phyloP scores from a whole-genome alignment of 2,329 filamentous ascomycete genomes.

The Simplicillium aogashimaense region DNA sequence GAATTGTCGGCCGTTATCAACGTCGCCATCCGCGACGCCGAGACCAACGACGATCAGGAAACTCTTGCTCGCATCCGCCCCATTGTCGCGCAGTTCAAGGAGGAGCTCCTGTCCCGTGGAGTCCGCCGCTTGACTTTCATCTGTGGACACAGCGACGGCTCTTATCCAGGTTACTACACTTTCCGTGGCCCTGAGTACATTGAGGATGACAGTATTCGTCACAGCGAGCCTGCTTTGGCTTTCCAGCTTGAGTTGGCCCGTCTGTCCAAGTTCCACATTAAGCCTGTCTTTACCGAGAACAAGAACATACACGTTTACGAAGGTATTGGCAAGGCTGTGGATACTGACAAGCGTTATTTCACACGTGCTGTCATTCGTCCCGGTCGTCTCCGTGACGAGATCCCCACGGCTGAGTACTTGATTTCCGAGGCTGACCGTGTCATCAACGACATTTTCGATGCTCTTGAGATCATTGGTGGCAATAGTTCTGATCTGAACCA shows the following conservation, averaged over 20 bases:
- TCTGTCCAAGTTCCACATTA: conserved; percentile 94
- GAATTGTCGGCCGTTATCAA: conserved; percentile 90
- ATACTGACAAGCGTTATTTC: conserved; percentile 98
- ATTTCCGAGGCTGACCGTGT: conserved; percentile 94
- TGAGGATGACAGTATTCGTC: conserved; percentile 92
- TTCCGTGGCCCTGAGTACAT: conserved; percentile 87
- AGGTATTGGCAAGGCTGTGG: conserved; percentile 85
- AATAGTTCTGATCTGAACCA: conserved; percentile 99
- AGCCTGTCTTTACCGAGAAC: conserved; percentile 97
- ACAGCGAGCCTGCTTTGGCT: conserved; percentile 89
- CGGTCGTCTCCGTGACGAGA: conserved; percentile 90
- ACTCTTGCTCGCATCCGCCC: conserved; percentile 64
- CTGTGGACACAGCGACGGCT: conserved; percentile 86
- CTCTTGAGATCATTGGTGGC: conserved; percentile 96
- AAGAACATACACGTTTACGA: conserved; percentile 99
- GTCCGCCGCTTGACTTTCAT: conserved; percentile 93
- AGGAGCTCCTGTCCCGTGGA: conserved; percentile 69
- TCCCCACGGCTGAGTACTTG: conserved; percentile 96
- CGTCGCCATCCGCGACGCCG: conserved; percentile 80
- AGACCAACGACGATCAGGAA: conserved; percentile 73
- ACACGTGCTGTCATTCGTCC: conserved; percentile 91
- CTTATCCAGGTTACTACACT: conserved; percentile 94
- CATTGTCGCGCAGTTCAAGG: conserved; percentile 71
- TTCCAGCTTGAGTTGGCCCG: conserved; percentile 97
- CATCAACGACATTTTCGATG: conserved; percentile 96